Base-by-base conservation (phyloP, 805 yeast genomes). In the Lachancea sp. region DNA sequence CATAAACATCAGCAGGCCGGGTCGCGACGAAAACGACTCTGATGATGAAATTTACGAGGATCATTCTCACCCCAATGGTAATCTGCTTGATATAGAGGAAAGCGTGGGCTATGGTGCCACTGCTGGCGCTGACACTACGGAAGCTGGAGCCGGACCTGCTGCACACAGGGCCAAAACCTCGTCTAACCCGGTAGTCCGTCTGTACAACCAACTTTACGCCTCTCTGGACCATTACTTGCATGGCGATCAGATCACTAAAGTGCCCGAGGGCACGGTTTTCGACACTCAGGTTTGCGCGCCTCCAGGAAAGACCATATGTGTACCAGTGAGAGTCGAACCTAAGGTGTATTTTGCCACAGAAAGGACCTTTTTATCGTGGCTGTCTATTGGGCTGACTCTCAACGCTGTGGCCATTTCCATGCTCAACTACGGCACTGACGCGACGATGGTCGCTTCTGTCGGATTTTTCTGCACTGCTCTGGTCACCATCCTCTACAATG, bases 261-360 rank as follows among this genome's bases (percentile, higher is more conserved):
- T 82, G 16, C 82, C 85, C 12, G 69, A 66, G 15, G 88, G 86
- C 22, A 82, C 89, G 0, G 74, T 72, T 0, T 83, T 79, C 58
- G 81, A 78, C 49, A 60, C 77, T 2, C 65, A 69, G 45, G 73
- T 82, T 51, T 68, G 66, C 48, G 85, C 93, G 10, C 98, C 99
- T 18, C 80, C 85, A 35, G 99, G 98, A 1, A 90, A 89, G 66
- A 74, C 77, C 37, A 86, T 93, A 48, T 79, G 89, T 58, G 93
- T 93, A 8, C 99, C 98, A 2, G 95, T 93, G 32, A 78, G 99
- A 58, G 90, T 93, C 31, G 99, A 93, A 67, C 99, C 99, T 47
- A 93, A 93, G 69, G 99, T 93, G n/a, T 93, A 93, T 64, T 93
- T 93, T 67, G 99, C 99, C 6, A 88, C 95, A 19, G 99, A 93